Percentiles rank a stretch among this genome's conserved stretches.
Conservation (phyloP, 2,329 filamentous ascomycete species). For the Penicillium janthinellum region DNA sequence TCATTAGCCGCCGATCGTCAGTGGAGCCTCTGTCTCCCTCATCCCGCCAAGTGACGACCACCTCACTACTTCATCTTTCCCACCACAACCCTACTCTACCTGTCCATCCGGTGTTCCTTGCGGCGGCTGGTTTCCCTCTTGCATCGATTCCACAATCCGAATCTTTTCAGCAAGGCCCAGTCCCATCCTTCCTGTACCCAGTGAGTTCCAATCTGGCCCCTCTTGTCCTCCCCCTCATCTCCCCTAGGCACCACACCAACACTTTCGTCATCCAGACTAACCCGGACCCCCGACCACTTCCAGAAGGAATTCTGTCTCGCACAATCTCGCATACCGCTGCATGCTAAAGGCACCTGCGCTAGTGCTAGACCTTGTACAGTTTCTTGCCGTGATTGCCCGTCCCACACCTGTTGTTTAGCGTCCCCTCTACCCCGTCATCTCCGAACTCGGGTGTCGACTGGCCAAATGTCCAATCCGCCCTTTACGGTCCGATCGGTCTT, state of each 20-base stretch:
- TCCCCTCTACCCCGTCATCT: slow-evolving; percentile 17
- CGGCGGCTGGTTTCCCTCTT: slow-evolving; percentile 10
- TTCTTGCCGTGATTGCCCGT: slow-evolving; percentile 16
- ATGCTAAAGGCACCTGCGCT: slow-evolving; percentile 24
- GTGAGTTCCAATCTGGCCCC: slow-evolving; percentile 19
- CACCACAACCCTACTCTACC: slow-evolving; percentile 2
- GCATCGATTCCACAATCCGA: slow-evolving; percentile 10
- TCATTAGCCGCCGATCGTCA: slow-evolving; percentile 38
- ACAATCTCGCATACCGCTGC: slow-evolving; percentile 14
- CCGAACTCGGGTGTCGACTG: slow-evolving; percentile 30
- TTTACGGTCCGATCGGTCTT: slow-evolving; percentile 97
- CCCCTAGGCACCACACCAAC: slow-evolving; percentile 31
- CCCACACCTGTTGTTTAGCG: slow-evolving; percentile 16
- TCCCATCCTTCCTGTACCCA: slow-evolving; percentile 8
- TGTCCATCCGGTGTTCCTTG: slow-evolving; percentile 10
- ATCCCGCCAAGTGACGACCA: slow-evolving; percentile 38
- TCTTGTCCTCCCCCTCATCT: slow-evolving; percentile 25
- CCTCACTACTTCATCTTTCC: slow-evolving; percentile 23
- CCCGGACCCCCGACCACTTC: slow-evolving; percentile 16
- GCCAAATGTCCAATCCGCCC: slow-evolving; percentile 67
- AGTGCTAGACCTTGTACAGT: slow-evolving; percentile 27
- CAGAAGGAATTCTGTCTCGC: neutral
- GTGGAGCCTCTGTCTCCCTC: slow-evolving; percentile 31
- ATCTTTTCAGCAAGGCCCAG: slow-evolving; percentile 11
- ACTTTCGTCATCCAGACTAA: slow-evolving; percentile 34